Evolutionary conservation across 169 alveolate species (phyloP).

Genomic region (Eimeria maxima): DNA sequence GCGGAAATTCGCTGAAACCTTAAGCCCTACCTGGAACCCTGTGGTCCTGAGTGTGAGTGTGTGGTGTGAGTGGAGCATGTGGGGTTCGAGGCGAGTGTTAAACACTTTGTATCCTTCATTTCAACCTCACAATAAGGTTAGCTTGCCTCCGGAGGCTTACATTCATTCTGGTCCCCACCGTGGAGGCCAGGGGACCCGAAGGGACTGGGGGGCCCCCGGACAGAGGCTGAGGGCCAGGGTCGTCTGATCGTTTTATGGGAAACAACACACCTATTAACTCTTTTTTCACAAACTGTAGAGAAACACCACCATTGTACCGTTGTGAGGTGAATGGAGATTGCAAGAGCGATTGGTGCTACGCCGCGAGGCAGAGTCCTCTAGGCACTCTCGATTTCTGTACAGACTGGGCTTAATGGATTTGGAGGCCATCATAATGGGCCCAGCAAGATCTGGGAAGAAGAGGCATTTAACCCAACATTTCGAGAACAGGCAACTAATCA

Average conservation of each 20-base stretch:
- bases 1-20: neutral
- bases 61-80: neutral
- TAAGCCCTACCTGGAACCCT: neutral
- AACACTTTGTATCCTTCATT: neutral
- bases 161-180: neutral
- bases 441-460: neutral
- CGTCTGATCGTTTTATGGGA: neutral
- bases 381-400: neutral
- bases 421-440: neutral
- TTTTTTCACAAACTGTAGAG: neutral
- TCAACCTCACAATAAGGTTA: neutral
- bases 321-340: neutral
- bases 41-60: no score
- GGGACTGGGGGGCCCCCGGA: constrained; percentile 8
- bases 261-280: neutral
- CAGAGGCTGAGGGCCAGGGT: neutral
- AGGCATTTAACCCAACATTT: neutral
- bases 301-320: neutral
- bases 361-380: neutral
- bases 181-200: neutral
- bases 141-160: neutral
- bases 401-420: neutral
- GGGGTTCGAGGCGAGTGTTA: neutral
- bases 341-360: neutral
- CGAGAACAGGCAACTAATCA: no score